Evolutionary conservation across 345 rosid genomes (phyloP).

Genomic region (Schrenkiella parvula): DNA sequence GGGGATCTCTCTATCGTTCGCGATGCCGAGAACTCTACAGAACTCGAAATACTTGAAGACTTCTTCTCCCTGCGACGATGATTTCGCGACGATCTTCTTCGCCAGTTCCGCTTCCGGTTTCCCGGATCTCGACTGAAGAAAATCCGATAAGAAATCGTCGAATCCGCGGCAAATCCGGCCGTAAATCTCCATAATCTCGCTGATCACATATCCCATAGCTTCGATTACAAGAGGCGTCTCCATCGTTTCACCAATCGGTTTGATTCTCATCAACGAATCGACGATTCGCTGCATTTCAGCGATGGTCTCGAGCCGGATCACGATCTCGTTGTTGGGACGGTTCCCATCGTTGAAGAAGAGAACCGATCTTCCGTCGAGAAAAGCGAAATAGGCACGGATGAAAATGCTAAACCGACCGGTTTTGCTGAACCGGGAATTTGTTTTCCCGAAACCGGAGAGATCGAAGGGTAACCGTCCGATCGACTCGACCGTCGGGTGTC

Average conservation of each 20-base stretch:
- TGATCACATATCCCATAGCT: constrained; percentile 60
- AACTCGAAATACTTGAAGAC: constrained; percentile 43
- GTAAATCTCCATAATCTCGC: constrained; percentile 50
- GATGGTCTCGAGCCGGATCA: constrained; percentile 30
- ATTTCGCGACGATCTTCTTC: constrained; percentile 41
- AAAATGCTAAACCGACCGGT: constrained; percentile 53
- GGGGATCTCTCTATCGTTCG: constrained; percentile 42
- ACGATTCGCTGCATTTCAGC: constrained; percentile 44
- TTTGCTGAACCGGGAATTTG: constrained; percentile 27
- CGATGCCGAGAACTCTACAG: constrained; percentile 43
- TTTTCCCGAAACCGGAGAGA: constrained; percentile 46
- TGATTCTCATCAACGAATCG: constrained; percentile 52
- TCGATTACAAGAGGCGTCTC: constrained; percentile 43
- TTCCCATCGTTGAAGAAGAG: constrained; percentile 10
- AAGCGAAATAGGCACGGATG: constrained; percentile 53
- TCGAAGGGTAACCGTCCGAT: constrained; percentile 69
- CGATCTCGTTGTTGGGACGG: background rate
- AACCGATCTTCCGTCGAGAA: constrained; percentile 51
- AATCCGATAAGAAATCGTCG: constrained; percentile 29
- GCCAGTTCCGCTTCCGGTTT: constrained; percentile 43
- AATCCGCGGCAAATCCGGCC: constrained; percentile 43
- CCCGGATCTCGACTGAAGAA: constrained; percentile 19
- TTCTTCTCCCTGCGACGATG: constrained; percentile 43
- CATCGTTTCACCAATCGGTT: constrained; percentile 45
- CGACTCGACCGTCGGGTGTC: constrained; percentile 5